Base-by-base conservation (phyloP, 306 rosid species). In the Notholithocarpus densiflorus region DNA sequence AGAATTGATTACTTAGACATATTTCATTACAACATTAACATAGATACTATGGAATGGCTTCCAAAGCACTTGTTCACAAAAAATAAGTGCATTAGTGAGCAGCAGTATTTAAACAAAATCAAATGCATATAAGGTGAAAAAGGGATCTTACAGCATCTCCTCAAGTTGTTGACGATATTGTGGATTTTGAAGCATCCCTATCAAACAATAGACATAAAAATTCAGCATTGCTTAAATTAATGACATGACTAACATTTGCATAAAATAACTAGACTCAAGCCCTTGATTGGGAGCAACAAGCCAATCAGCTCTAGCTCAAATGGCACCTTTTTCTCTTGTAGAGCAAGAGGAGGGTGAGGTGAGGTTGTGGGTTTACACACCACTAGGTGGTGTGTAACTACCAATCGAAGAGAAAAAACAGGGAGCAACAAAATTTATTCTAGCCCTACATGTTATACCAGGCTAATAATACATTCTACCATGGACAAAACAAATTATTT, bases 101-200 rank as follows among this genome's bases (percentile, higher is more conserved):
- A 3, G 26, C 52, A 32, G 51, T 18, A 21, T 68, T 23, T 10
- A 27, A 68, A 68, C 72, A 68, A 34, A 21, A 34, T 68, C 52
- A 34, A 32, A 68, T n/a, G 51, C 4, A 34, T 68, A 68, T 1
- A 10, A 18, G 72, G 26, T 34, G 68, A 40, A 37, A 71, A 4
- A 31, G 71, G 76, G 70, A 82, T 85, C 98, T 90, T 86, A 95
- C 98, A 95, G 87, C 99, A 95, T 95, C 80, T 87, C 97, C 87
- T 95, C 97, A 53, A 95, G 95, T 85, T 93, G 99, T 78, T 93
- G 92, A 57, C 99, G 98, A 83, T 95, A 95, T 81, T 90, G 88
- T 21, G 97, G 98, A 88, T 95, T 90, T 86, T 95, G 94, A 80
- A 93, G 80, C 98, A 95, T 95, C 99, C 98, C 99, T 95, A 77